Base-by-base conservation (phyloP, 2,329 filamentous ascomycete species). In the Epichloe hybrida region DNA sequence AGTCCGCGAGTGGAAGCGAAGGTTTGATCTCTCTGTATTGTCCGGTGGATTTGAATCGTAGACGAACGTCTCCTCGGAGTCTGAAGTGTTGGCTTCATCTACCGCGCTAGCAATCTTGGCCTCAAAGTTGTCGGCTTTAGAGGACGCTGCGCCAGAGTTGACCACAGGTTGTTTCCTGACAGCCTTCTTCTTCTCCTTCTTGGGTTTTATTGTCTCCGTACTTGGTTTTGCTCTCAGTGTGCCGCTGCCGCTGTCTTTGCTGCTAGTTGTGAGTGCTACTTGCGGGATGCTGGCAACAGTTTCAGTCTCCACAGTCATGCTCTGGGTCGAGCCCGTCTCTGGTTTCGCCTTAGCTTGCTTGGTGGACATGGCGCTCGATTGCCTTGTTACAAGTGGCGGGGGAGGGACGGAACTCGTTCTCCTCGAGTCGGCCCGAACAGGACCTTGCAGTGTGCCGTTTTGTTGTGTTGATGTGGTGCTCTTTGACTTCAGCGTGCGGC, bases 261-360 rank as follows among this genome's bases (percentile, higher is more conserved):
- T 74, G 38, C 79, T 79, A 36, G 75, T 70, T 6, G 84, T 82
- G 31, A 95, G 73, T 9, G 84, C 81, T 31, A 90, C 79, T 62
- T 95, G 90, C 11, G 90, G 88, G 50, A 96, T 86, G 3, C 90
- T 95, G 42, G 81, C 85, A 37, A 98, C 93, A 0, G 90, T 95
- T 67, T 98, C 93, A 0, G 93, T 96, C 71, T 98, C 93, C 13
- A 97, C 91, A 9, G 88, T 97, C 89, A 98, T 96, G 60, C 88
- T 93, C 62, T 85, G 82, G 52, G 83, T 77, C 37, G 86, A 84
- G n/a, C 81, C 83, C 15, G 52, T 40, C 63, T 95, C 87, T 27
- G 79, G 72, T 63, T 90, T 88, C 36, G 79, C 74, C 62, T 89
- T 87, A 51, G 74, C 70, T 50, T 86, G 76, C 54, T 83, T 83